A percentile compares a stretch with the other conserved stretches of the same genome.
These are phyloP conservation scores for Hyaloperonospora arabidopsidis DNA, from an alignment of 352 stramenopile genomes.

Conservation along the genomic window DNA sequence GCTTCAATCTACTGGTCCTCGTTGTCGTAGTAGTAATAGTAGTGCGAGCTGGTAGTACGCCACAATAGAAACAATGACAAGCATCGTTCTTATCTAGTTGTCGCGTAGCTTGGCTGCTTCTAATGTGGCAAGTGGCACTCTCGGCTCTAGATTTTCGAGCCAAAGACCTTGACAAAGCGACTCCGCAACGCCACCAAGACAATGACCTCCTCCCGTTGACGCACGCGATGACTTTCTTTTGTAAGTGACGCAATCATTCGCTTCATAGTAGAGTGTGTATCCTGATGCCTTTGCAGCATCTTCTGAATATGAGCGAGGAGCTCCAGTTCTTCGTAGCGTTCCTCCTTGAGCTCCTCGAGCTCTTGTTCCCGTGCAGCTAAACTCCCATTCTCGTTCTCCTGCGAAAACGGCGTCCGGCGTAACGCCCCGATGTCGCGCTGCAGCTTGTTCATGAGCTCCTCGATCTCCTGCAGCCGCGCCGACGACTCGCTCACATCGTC, in stretches of 20 bases:
- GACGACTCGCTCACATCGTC: conserved; percentile 49
- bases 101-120: too few relatives aligned
- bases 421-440: conserved; percentile 37
- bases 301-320: conserved; percentile 45
- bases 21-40: not conserved
- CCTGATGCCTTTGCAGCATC: conserved; percentile 43
- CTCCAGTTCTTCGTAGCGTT: conserved; percentile 52
- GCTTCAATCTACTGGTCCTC: not conserved
- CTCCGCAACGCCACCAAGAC: conserved; percentile 45
- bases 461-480: conserved; percentile 54
- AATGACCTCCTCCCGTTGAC: conserved; percentile 44
- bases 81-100: too few relatives aligned
- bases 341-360: conserved; percentile 46
- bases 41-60: conserved; percentile 10
- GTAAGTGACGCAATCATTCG: conserved; percentile 35
- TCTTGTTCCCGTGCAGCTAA: conserved; percentile 32
- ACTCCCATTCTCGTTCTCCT: conserved; percentile 31
- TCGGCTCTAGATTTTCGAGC: conserved; percentile 32
- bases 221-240: conserved; percentile 34
- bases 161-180: conserved; percentile 43
- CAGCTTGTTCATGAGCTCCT: conserved; percentile 46
- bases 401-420: conserved; percentile 13
- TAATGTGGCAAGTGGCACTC: not conserved
- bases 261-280: conserved; percentile 33
- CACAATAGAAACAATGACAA: conserved; percentile 5